Conservation (phyloP, 306 rosid genomes). For the Quercus rubra region DNA sequence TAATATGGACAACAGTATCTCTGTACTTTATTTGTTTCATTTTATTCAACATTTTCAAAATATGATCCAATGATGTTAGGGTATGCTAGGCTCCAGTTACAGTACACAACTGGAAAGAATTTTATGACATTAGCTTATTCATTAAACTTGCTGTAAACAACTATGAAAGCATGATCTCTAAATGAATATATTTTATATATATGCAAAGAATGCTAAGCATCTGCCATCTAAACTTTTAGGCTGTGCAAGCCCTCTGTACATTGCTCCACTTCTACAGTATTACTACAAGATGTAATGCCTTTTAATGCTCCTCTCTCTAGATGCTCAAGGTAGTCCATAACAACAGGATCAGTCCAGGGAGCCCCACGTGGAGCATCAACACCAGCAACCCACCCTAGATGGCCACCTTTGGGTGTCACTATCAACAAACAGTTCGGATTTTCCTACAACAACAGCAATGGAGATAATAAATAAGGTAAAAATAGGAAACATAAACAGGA, state of each 20-base stretch:
- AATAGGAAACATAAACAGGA: neutral
- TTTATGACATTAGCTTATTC: neutral
- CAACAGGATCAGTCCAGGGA: slow-evolving; percentile 85
- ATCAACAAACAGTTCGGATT: slow-evolving; percentile 82
- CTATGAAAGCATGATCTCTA: neutral
- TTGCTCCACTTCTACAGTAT: neutral
- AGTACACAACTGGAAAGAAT: neutral
- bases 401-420: slow-evolving; percentile 94
- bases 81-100: neutral
- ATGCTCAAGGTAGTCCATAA: slow-evolving; percentile 77
- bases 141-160: neutral
- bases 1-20: neutral
- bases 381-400: slow-evolving; percentile 97
- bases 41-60: neutral
- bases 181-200: neutral
- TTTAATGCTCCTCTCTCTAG: slow-evolving; percentile 27
- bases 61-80: neutral
- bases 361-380: slow-evolving; percentile 70
- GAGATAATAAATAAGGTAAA: neutral
- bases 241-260: slow-evolving; percentile 25
- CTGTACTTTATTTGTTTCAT: neutral
- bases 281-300: neutral
- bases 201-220: neutral
- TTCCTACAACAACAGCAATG: slow-evolving; percentile 45
- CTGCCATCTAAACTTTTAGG: slow-evolving; percentile 34